Evolutionary conservation across 2,329 filamentous ascomycete species (phyloP), one percentile per base, ranked within the genome.

Genomic region (Tolypocladium tundrense): DNA sequence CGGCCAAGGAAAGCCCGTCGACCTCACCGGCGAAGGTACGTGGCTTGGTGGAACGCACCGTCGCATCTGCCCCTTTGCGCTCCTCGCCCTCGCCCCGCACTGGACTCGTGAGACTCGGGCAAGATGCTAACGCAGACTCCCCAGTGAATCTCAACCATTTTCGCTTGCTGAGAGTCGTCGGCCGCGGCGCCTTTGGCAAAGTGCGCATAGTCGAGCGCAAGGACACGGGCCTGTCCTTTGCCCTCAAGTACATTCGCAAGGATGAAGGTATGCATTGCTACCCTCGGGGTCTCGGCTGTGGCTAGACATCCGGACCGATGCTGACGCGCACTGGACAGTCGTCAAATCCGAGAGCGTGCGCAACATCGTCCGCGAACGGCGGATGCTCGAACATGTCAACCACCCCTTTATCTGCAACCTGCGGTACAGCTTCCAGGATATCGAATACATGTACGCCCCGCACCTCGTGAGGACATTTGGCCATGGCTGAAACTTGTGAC

Each of bases 401-500:
- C 94, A 99, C 69, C 91, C 93, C 33, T 99, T 97, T 73, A 88
- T 99, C 65, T 97, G 93, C 79, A 99, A 99, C 74, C 78, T 99
- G 79, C 89, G 94, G 68, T 99, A 97, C 77, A 97, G 92, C 75
- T 99, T 99, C 71, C 94, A 99, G 75, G 94, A 99, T 74, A 91
- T 97, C 67, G 94, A 99, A 74, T 99, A 99, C 75, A 88, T 99
- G 91, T 96, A 80, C 69, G 89, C 59, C 55, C 33, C n/a, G 33
- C 40, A n/a, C 24, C 21, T 31, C 33, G 2, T 53, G 24, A 33
- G 37, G 40, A 19, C 7, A 6, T 11, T 27, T 11, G 39, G 11
- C 42, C 7, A 24, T 55, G 27, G 14, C 35, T 35, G 52, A 57
- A 51, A 21, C 58, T 54, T 40, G 11, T 35, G 3, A 33, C 71